Evolutionary conservation across 139 green algal genomes (phyloP), one percentile per base, ranked within the genome.

Genomic region (Gonium pectorale): DNA sequence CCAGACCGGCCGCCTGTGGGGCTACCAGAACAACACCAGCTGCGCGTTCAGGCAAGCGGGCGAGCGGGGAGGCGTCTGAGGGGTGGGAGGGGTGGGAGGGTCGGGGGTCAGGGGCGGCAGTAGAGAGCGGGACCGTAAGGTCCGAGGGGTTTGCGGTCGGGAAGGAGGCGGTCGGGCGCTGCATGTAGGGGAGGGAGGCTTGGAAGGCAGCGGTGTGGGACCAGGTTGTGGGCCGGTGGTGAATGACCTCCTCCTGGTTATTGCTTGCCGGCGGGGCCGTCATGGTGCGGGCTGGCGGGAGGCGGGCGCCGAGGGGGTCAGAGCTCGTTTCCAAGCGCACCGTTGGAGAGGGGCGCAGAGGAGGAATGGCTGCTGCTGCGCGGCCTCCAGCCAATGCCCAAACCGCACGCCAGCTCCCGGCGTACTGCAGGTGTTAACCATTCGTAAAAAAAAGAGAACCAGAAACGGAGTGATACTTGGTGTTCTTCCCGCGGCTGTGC

Each of bases 21-120:
- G 79, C 79, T 85, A 33, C 79, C 60, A 85, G 66, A 85, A 85
- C 64, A 64, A 64, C 44, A 46, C 27, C 64, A 68, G 46, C 64
- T 85, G 79, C 79, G 79, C 79, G 5, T 85, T 60, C 79, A 75
- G 44, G 78, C 71, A 59, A 31, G 59, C 26, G 59, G 24, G 8
- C 33, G 26, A 13, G 17, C 13, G 49, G 13, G 49, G 17, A 13
- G 13, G 49, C 13, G 49, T 56, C 17, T 13, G 13, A 56, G 13
- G 49, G 17, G 13, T 26, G 13, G 49, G 13, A 56, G 13, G 49
- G 13, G 49, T 56, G 49, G 13, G 17, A 26, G 49, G 49, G 49
- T 56, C 13, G 13, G 49, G 49, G 13, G 17, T 56, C 13, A 56
- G 13, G 17, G 13, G 49, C 17, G 49, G 13, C 49, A 26, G 49